phyloP scores from a whole-genome alignment of 176 grass and related monocot species.

The Rhipidocladum racemiflorum region DNA sequence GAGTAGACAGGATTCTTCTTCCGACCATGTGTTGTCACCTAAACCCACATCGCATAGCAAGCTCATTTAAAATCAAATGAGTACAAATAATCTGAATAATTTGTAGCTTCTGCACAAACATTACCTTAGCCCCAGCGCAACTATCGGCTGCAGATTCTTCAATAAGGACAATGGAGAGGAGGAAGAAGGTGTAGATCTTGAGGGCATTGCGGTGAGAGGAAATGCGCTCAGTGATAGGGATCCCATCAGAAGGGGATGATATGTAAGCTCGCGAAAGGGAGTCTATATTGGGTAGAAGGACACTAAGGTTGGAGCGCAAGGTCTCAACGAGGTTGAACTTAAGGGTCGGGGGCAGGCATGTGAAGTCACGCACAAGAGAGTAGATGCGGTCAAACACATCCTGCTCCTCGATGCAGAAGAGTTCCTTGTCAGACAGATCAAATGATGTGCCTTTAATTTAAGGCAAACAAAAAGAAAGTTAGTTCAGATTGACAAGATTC shows the following conservation, averaged over 20 bases:
- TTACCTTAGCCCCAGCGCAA: slow-evolving; percentile 52
- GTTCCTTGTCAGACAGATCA: slow-evolving; percentile 84
- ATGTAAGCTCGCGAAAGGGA: slow-evolving; percentile 64
- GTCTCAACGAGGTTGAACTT: slow-evolving; percentile 92
- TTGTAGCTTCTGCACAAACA: background rate
- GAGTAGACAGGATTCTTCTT: slow-evolving; percentile 78
- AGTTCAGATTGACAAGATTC: background rate
- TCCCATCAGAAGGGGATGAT: slow-evolving; percentile 49
- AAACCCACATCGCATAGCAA: slow-evolving; percentile 21
- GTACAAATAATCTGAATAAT: background rate
- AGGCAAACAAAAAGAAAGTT: slow-evolving; percentile 19
- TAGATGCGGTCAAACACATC: slow-evolving; percentile 83
- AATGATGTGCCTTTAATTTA: slow-evolving; percentile 66
- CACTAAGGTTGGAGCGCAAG: slow-evolving; percentile 91
- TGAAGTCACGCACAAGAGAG: slow-evolving; percentile 75
- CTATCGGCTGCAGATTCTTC: slow-evolving; percentile 50
- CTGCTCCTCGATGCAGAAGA: slow-evolving; percentile 94
- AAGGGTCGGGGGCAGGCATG: slow-evolving; percentile 50
- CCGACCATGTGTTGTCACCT: slow-evolving; percentile 60
- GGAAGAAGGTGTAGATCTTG: slow-evolving; percentile 91
- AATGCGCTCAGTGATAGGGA: slow-evolving; percentile 49
- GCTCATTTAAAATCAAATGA: background rate
- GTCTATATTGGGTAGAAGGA: slow-evolving; percentile 86
- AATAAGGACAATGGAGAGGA: slow-evolving; percentile 56
- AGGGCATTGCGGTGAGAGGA: slow-evolving; percentile 78